A percentile compares a stretch with the other conserved stretches of the same genome.
Evolutionary conservation across 495 filamentous ascomycete genomes (phyloP).

Genomic region (Neurospora tetraspora): DNA sequence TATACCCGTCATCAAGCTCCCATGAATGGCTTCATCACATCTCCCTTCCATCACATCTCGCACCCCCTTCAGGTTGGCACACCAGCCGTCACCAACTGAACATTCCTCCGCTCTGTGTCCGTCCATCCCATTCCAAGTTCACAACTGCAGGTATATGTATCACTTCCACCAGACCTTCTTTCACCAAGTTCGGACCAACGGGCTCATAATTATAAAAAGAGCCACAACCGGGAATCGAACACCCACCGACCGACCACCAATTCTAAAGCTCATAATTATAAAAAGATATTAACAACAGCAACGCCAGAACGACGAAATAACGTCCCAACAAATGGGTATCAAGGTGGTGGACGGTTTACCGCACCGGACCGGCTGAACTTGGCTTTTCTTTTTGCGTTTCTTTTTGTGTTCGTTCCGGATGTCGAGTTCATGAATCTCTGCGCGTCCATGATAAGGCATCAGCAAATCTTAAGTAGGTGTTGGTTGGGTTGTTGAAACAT

Average conservation of each 20-base stretch:
- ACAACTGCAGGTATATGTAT: not conserved
- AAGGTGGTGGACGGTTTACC: not conserved
- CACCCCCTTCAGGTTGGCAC: not conserved
- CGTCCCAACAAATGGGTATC: not conserved
- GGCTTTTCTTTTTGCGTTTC: not conserved
- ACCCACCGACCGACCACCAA: too few species aligned
- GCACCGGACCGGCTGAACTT: not conserved
- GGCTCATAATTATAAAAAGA: not conserved
- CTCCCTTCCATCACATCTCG: not conserved
- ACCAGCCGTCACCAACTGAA: not conserved
- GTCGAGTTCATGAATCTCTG: not conserved
- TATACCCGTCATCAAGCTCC: not conserved
- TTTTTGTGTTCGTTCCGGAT: not conserved
- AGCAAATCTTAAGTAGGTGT: not conserved
- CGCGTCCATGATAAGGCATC: not conserved
- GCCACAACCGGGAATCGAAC: too few species aligned
- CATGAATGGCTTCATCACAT: not conserved
- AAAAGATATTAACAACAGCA: not conserved
- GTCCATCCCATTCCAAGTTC: not conserved
- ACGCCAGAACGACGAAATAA: not conserved
- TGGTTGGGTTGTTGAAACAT: not conserved
- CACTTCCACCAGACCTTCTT: not conserved
- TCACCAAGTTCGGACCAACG: not conserved
- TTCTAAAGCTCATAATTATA: too few species aligned
- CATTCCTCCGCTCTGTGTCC: not conserved